Conservation (phyloP, 257 asterid species). For the Galeopsis tetrahit region DNA sequence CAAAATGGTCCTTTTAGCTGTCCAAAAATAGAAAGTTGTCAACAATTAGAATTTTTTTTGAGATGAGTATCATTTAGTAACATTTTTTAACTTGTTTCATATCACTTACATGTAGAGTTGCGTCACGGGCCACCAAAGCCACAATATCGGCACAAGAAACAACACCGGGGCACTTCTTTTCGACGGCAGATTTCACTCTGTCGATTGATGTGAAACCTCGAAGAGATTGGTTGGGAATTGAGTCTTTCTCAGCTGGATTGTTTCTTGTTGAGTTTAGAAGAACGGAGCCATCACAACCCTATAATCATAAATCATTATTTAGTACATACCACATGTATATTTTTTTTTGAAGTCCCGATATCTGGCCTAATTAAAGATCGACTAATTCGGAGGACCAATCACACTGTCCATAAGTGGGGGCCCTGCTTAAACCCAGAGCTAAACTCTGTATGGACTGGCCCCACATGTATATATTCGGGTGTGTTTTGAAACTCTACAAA, state of each 20-base stretch:
- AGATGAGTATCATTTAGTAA: too few species aligned
- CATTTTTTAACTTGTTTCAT: too few species aligned
- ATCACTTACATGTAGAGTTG: slow-evolving; percentile 37
- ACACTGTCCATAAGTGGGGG: too few species aligned
- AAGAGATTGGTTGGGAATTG: slow-evolving; percentile 54
- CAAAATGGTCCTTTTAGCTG: slow-evolving; percentile 52
- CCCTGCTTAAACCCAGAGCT: too few species aligned
- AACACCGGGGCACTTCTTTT: slow-evolving; percentile 58
- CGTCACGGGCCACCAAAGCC: slow-evolving; percentile 67
- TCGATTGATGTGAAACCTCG: slow-evolving; percentile 62
- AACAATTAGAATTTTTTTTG: too few species aligned
- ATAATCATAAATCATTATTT: background rate
- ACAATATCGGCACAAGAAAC: slow-evolving; percentile 82
- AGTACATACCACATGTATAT: background rate
- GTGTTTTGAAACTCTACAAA: too few species aligned
- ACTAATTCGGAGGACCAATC: too few species aligned
- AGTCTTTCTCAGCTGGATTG: slow-evolving; percentile 53
- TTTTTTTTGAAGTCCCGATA: too few species aligned
- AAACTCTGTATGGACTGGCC: too few species aligned
- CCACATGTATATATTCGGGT: too few species aligned
- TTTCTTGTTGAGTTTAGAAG: slow-evolving; percentile 49
- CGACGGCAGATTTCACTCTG: slow-evolving; percentile 56
- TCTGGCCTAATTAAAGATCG: too few species aligned
- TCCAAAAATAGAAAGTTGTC: too few species aligned
- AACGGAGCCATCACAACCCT: slow-evolving; percentile 83